Base-by-base conservation (phyloP, 441 rosid genomes). In the Populus hybrid region DNA sequence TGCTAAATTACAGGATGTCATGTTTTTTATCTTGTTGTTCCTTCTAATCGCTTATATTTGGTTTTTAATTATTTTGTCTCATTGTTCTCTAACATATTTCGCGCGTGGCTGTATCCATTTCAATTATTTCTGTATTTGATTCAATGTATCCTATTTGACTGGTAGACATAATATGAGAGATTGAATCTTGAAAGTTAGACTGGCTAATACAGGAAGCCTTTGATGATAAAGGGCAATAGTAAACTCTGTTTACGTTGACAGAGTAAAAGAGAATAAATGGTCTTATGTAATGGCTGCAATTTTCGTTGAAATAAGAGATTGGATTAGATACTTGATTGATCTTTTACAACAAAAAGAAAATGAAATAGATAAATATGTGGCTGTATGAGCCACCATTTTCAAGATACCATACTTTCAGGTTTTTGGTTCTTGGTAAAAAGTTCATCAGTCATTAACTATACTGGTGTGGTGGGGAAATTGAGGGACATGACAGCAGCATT, bases 1-100 rank as follows among this genome's bases (percentile, higher is more conserved):
- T 80, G 71, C 63, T 65, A 53, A 64, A 53, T 40, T 81, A 65
- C 74, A 24, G 31, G 33, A 38, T 42, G 65, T 23, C 16, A 40
- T 21, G 28, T 68, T 80, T 70, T 68, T 7, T 68, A 21, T 73
- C 59, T 23, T 36, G 70, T 76, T 64, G 29, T 20, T 36, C 21
- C n/a, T 20, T 76, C 11, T 16, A 64, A 23, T 59, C 69, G 20
- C 16, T 59, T 16, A 33, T 21, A 33, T 73, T 45, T 73, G 18
- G 8, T 68, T 31, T 2, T 0, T 29, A 8, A 64, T 64, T 64
- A 3, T 64, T 20, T 63, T 29, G 6, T 7, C 28, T 66, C 16
- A 24, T 38, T 61, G 20, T 50, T 24, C 3, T 61, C n/a, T 45
- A 5, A 21, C 24, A 29, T 23, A 59, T 26, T 56, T 40, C 20